A percentile compares a stretch with the other conserved stretches of the same genome.
These are phyloP conservation scores for Calonectria naviculata DNA, from an alignment of 2,329 filamentous ascomycete species.

Conservation along the genomic window DNA sequence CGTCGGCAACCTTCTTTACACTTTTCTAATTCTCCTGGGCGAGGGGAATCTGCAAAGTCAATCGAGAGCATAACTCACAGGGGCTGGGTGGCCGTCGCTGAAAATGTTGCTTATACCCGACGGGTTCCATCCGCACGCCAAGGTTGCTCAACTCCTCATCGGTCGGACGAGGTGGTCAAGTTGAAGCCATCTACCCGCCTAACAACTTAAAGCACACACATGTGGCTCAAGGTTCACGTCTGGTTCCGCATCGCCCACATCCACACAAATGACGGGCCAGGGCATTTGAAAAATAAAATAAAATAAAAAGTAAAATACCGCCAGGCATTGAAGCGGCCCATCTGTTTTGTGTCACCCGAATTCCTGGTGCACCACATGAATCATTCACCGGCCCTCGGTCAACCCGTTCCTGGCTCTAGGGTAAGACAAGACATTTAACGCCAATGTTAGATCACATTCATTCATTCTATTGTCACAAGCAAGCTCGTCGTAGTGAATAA, in stretches of 20 bases:
- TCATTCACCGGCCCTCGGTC: not conserved
- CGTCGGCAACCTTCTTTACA: constrained; percentile 6
- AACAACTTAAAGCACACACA: not conserved
- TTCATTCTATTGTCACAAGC: constrained; percentile 9
- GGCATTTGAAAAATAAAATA: not conserved
- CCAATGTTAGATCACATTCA: not conserved
- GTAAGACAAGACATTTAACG: constrained; percentile 8
- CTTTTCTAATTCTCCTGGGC: not conserved
- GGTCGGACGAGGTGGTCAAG: not conserved
- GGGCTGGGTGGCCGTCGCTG: constrained; percentile 1
- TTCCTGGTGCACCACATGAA: constrained; percentile 2
- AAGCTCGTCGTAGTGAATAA: not conserved
- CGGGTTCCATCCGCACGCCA: not conserved
- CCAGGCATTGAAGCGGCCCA: not conserved
- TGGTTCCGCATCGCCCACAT: not conserved
- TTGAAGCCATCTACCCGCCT: not conserved
- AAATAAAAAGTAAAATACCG: not conserved
- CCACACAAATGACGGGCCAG: not conserved
- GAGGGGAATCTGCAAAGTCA: not conserved
- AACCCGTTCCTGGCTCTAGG: constrained; percentile 7
- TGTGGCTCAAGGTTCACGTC: not conserved
- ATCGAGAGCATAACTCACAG: not conserved
- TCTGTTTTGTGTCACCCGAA: not conserved
- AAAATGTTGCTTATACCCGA: constrained; percentile 12
- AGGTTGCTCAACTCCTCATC: not conserved